Conservation (phyloP, 2,329 filamentous ascomycete species). For the Fusarium succisae region DNA sequence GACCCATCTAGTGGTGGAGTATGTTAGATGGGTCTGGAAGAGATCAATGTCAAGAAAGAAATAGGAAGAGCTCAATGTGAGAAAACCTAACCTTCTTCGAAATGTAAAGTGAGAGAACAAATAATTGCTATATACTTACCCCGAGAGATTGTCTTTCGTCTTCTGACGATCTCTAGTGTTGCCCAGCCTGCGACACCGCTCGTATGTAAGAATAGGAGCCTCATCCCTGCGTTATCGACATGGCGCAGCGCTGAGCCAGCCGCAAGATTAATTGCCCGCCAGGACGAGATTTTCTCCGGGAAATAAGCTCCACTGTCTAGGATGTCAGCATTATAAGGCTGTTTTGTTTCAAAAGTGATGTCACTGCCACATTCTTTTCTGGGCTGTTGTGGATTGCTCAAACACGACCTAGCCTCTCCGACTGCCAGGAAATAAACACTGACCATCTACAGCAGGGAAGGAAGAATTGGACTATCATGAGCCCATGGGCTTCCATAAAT, state of each 20-base stretch:
- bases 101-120: accelerated
- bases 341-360: neutral
- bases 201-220: neutral
- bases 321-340: neutral
- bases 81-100: accelerated
- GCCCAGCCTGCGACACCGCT: neutral
- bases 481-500: accelerated
- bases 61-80: accelerated
- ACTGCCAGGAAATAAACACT: neutral
- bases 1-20: neutral
- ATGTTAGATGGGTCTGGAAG: neutral
- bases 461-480: accelerated
- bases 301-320: neutral
- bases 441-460: too few relatives aligned
- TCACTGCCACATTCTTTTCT: neutral
- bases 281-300: neutral
- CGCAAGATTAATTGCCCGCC: neutral
- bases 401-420: too few relatives aligned
- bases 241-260: neutral
- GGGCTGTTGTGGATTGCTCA: too few relatives aligned
- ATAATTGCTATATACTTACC: accelerated
- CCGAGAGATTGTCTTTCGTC: too few relatives aligned
- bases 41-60: neutral
- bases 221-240: neutral
- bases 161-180: neutral